A percentile compares a stretch with the other conserved stretches of the same genome.
Conservation (phyloP, 495 filamentous ascomycete species). For the Mycothermus thermophilus region DNA sequence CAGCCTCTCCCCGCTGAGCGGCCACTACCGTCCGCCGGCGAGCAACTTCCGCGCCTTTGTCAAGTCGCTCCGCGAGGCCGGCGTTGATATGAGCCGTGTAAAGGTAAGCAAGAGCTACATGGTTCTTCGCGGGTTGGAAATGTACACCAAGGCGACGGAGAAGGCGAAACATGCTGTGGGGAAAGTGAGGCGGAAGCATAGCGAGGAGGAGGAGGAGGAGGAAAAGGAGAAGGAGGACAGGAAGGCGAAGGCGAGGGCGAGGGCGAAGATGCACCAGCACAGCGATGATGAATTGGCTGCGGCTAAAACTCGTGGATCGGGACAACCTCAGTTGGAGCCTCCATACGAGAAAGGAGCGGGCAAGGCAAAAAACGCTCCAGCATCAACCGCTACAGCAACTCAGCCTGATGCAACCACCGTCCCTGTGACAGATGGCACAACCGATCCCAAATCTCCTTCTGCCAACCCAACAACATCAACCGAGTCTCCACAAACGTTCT, state of each 20-base stretch:
- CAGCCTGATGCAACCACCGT: too few species aligned
- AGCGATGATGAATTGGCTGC: too few species aligned
- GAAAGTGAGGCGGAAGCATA: slow-evolving; percentile 29
- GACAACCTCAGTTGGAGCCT: too few species aligned
- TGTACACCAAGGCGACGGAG: slow-evolving; percentile 50
- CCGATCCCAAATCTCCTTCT: background rate
- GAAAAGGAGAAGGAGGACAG: slow-evolving; percentile 6
- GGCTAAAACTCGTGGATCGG: too few species aligned
- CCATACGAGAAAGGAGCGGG: too few species aligned
- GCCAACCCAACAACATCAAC: background rate
- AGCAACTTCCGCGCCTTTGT: slow-evolving; percentile 73
- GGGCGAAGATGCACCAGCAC: background rate
- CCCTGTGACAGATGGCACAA: too few species aligned
- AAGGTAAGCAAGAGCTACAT: slow-evolving; percentile 71
- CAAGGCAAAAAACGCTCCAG: too few species aligned
- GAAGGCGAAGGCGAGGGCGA: slow-evolving; percentile 14
- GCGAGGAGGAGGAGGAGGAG: slow-evolving; percentile 26
- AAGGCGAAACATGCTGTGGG: slow-evolving; percentile 40
- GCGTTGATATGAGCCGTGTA: slow-evolving; percentile 66
- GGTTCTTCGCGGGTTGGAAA: slow-evolving; percentile 68
- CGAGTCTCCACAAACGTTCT: background rate
- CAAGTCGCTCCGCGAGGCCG: slow-evolving; percentile 50
- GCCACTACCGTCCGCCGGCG: slow-evolving; percentile 76
- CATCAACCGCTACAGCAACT: too few species aligned
- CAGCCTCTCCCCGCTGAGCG: slow-evolving; percentile 45